Evolutionary conservation across 208 protist genomes (phyloP), one percentile per base, ranked within the genome.

Genomic region (Acanthamoeba lenticulata): DNA sequence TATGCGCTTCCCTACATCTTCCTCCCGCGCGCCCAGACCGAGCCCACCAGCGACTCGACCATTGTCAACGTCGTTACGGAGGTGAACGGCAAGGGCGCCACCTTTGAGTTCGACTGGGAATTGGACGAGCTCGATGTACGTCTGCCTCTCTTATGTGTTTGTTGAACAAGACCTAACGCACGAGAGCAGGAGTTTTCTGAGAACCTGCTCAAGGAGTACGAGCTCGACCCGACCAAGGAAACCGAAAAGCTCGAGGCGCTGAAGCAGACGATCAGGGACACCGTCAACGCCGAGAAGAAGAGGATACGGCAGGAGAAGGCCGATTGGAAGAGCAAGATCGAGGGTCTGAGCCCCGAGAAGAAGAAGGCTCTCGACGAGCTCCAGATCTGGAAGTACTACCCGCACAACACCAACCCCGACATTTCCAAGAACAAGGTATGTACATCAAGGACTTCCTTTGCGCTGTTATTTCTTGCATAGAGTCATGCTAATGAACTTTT

Each of bases 381-480:
- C 32, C 55, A 95, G 57, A 94, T 95, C 69, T 95, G 60, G 49
- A 95, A 95, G 90, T 95, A 93, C 55, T 95, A 95, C 94, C 94
- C 94, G 17, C 65, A 93, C 36, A 95, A 95, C 72, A 29, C 24
- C 0, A 44, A 88, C 55, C 81, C 85, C 62, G 85, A 95, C 65
- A 17, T 95, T 2, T 60, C 77, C 19, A 27, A 27, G 9, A 93
- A 79, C 72, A 95, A 95, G 69, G 60, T 91, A 69, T 27, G 49
- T n/a, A 29, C 55, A 15, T 32, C 81, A 13, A 7, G 1, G 1
- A 15, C 45, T 36, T 44, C 7, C 45, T 90, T n/a, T 91, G 15
- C 27, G 38, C 4, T 40, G n/a, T 83, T 44, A 1, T 4, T 79
- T n/a, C 9, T 24, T 79, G 24, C n/a, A n/a, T n/a, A n/a, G n/a